A percentile compares a stretch with the other conserved stretches of the same genome.
phyloP scores from a whole-genome alignment of 2,329 filamentous ascomycete species.

The Thyridium curvatum region DNA sequence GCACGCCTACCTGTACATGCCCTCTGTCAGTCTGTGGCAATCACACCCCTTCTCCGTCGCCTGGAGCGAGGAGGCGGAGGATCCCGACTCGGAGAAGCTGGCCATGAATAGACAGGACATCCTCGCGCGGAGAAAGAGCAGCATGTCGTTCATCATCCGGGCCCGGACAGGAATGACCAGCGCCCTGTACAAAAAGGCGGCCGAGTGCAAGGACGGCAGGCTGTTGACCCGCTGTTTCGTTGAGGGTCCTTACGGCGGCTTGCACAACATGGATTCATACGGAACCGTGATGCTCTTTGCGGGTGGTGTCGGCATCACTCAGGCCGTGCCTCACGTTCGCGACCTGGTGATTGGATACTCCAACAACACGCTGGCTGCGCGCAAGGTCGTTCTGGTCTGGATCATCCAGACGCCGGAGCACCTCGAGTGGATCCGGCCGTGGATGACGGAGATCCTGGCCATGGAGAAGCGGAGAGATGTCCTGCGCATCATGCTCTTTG shows the following conservation, averaged over 20 bases:
- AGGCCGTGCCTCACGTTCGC: slow-evolving; percentile 69
- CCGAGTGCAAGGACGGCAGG: slow-evolving; percentile 51
- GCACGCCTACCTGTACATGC: slow-evolving; percentile 76
- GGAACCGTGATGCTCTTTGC: slow-evolving; percentile 75
- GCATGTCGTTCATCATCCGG: slow-evolving; percentile 66
- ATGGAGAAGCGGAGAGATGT: slow-evolving; percentile 71
- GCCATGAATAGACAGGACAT: slow-evolving; percentile 55
- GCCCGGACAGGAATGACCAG: slow-evolving; percentile 69
- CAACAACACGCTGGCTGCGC: slow-evolving; percentile 63
- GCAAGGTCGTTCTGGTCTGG: slow-evolving; percentile 71
- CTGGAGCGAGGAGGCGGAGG: slow-evolving; percentile 63
- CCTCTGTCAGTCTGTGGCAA: slow-evolving; percentile 63
- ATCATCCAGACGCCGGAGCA: slow-evolving; percentile 74
- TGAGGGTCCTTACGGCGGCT: slow-evolving; percentile 72
- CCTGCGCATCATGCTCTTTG: slow-evolving; percentile 71
- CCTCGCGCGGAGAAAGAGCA: slow-evolving; percentile 47
- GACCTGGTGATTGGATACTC: slow-evolving; percentile 64
- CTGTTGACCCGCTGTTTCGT: slow-evolving; percentile 60
- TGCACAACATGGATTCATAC: slow-evolving; percentile 66
- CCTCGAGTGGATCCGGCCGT: slow-evolving; percentile 75
- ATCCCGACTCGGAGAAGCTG: slow-evolving; percentile 43
- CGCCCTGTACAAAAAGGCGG: slow-evolving; percentile 61
- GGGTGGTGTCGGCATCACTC: slow-evolving; percentile 75
- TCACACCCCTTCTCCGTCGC: slow-evolving; percentile 76
- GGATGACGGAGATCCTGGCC: slow-evolving; percentile 74